Evolutionary conservation across 805 yeast genomes (phyloP).

Genomic region (Barnettozyma wickerhamii): DNA sequence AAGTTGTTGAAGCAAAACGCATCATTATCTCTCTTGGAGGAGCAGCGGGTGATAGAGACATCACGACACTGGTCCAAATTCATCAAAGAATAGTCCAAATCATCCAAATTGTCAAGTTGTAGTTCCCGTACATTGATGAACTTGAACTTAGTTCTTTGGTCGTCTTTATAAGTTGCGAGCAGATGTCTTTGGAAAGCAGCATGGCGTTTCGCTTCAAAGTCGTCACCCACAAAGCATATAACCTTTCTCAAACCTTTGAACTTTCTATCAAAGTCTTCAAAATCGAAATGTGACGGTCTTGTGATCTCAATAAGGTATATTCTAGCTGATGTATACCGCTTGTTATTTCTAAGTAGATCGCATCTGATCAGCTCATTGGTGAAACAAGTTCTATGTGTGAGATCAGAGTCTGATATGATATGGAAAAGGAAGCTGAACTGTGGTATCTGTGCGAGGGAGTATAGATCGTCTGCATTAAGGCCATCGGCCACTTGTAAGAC

Average conservation of each 20-base stretch:
- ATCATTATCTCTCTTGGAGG: background rate
- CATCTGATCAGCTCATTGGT: background rate
- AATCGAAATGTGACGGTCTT: background rate
- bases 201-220: too few species aligned
- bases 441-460: slow-evolving; percentile 1
- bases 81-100: background rate
- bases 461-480: slow-evolving; percentile 1
- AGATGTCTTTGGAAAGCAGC: background rate
- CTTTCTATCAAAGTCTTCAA: slow-evolving; percentile 1
- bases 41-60: background rate
- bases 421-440: slow-evolving; percentile 3
- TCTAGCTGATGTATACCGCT: slow-evolving; percentile 1
- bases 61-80: background rate
- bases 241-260: slow-evolving; percentile 4
- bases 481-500: background rate
- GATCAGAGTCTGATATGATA: slow-evolving; percentile 2
- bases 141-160: slow-evolving; percentile 1
- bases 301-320: slow-evolving; percentile 7
- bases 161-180: too few species aligned
- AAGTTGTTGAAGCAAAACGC: background rate
- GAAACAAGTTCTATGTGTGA: background rate
- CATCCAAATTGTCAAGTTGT: background rate
- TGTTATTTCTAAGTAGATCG: slow-evolving; percentile 1
- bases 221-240: background rate
- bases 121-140: background rate